Conservation (phyloP, 192 early-diverging fungal genomes). For the Podila verticillata region DNA sequence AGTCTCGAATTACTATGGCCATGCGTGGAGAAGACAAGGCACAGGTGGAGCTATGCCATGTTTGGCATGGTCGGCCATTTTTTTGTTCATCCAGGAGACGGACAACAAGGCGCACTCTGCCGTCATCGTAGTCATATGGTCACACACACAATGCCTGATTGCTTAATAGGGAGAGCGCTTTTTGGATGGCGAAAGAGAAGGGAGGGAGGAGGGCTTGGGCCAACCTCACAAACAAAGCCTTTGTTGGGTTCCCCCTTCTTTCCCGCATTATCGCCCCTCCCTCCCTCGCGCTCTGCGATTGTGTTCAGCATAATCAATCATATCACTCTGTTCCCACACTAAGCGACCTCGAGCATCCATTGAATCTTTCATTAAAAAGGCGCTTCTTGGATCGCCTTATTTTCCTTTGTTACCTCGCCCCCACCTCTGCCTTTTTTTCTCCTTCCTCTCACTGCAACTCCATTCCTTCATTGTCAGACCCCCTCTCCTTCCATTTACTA, state of each 20-base stretch:
- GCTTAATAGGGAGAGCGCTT: no score
- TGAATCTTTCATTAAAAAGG: no score
- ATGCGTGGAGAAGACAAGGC: background rate
- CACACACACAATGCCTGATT: no score
- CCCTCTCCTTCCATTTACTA: background rate
- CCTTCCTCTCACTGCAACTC: background rate
- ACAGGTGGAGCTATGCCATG: background rate
- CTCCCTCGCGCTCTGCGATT: background rate
- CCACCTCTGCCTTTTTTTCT: background rate
- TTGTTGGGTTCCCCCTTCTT: background rate
- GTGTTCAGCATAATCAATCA: background rate
- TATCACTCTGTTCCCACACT: background rate
- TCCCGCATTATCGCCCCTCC: background rate
- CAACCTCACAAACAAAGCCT: background rate
- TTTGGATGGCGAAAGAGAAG: no score
- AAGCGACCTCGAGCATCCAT: no score
- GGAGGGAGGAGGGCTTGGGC: background rate
- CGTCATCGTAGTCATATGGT: no score
- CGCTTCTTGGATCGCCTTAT: background rate
- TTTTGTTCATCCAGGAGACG: no score
- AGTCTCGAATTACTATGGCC: no score
- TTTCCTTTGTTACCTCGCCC: background rate
- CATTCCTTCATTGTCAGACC: background rate
- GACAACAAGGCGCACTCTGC: no score
- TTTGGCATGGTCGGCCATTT: background rate